Evolutionary conservation across 2,329 filamentous ascomycete species (phyloP), one percentile per base, ranked within the genome.

Genomic region (Pyricularia pennisetigena): DNA sequence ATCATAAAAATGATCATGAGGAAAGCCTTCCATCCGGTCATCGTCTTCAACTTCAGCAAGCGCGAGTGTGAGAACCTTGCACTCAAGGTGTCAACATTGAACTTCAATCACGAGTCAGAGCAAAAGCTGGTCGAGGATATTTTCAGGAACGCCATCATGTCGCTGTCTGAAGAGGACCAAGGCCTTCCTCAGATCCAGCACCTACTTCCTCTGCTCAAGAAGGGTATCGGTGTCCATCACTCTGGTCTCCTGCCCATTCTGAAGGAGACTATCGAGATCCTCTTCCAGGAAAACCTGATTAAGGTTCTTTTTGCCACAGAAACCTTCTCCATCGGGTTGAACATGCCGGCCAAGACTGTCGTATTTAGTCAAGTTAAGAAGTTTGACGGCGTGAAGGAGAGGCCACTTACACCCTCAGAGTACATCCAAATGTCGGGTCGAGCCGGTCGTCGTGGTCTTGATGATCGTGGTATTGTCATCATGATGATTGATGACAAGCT

Each of bases 21-120:
- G 80, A 97, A 94, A 82, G 95, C 91, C 76, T 96, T 95, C 80
- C 97, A 99, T 75, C 95, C 95, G 0, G 95, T 98, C 74, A 99
- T 99, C 76, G 93, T 99, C 57, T 99, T 99, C 86, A 98, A 94
- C 79, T 99, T 99, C 82, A 97, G 94, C 84, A 99, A 99, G 82
- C 87, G 94, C 72, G 94, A 98, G 74, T 97, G 94, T 77, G 95
- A 99, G 80, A 88, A 89, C 71, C 89, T 95, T 78, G 95, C 95
- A 1, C 82, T 99, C 64, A 87, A 93, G 73, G 94, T 97, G 81
- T 94, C 89, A 67, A 86, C 88, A 70, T 86, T 98, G 75, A 89
- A 92, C 64, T 97, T 99, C 85, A 99, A 99, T 80, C 93, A 97
- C 72, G 93, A 97, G 26, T 94, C 92, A 0, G 95, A 99, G 79